These are phyloP conservation scores for Phaeoacremonium minimum DNA, from an alignment of 2,329 filamentous ascomycete species.

Conservation along the genomic window DNA sequence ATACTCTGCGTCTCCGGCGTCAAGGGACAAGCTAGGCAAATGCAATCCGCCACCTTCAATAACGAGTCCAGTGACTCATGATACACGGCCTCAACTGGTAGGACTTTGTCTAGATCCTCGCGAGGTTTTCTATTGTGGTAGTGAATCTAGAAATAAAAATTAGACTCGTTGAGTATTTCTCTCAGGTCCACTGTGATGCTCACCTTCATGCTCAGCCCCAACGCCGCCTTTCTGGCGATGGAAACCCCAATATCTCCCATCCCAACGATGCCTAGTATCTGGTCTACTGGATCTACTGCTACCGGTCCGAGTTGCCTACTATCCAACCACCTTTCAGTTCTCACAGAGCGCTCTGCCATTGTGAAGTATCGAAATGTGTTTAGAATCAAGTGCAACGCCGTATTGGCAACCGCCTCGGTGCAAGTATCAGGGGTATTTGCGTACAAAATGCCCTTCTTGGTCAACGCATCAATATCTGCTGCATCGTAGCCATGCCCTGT, in stretches of 20 bases:
- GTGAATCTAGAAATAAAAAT: slow-evolving; percentile 11
- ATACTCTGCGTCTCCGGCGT: slow-evolving; percentile 18
- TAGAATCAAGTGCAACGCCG: slow-evolving; percentile 17
- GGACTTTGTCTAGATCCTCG: slow-evolving; percentile 7
- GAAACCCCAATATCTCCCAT: slow-evolving; percentile 26
- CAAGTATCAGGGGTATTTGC: slow-evolving; percentile 23
- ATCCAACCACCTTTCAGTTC: slow-evolving; percentile 10
- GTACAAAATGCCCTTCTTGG: slow-evolving; percentile 19
- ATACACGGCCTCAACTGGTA: slow-evolving; percentile 15
- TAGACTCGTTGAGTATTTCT: too few relatives aligned
- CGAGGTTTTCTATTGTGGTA: slow-evolving; percentile 21
- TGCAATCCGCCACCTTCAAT: slow-evolving; percentile 19
- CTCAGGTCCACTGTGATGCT: not conserved
- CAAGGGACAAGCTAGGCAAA: slow-evolving; percentile 26
- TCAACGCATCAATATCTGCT: slow-evolving; percentile 16
- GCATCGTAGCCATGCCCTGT: slow-evolving; percentile 22
- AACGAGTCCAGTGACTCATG: slow-evolving; percentile 20
- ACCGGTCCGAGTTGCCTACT: slow-evolving; percentile 11
- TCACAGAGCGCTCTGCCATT: slow-evolving; percentile 14
- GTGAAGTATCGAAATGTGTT: slow-evolving; percentile 17
- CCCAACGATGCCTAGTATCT: slow-evolving; percentile 24
- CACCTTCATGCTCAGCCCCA: slow-evolving; percentile 23
- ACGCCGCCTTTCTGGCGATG: slow-evolving; percentile 19
- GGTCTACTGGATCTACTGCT: slow-evolving; percentile 18
- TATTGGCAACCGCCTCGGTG: slow-evolving; percentile 20